Conservation (phyloP, 208 protist species). For the Crithidia fasciculata region DNA sequence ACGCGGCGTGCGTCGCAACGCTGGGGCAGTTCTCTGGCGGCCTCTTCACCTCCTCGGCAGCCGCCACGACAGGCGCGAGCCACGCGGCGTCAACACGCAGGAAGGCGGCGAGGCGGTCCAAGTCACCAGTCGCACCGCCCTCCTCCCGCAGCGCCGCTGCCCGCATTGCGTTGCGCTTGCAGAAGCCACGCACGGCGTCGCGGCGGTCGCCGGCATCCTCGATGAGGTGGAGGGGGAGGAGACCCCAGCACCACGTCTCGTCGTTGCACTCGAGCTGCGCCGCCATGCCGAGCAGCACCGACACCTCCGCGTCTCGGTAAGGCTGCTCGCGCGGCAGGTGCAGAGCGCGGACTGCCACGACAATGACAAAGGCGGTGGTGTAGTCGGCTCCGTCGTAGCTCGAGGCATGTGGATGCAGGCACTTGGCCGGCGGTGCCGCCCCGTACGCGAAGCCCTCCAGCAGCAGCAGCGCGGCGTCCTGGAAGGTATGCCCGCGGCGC, state of each 20-base stretch:
- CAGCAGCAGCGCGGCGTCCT: slow-evolving; percentile 76
- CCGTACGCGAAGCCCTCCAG: slow-evolving; percentile 76
- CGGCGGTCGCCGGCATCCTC: slow-evolving; percentile 36
- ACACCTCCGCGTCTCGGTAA: slow-evolving; percentile 75
- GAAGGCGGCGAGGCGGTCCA: slow-evolving; percentile 40
- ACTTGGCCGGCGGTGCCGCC: slow-evolving; percentile 46
- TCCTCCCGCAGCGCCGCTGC: slow-evolving; percentile 26
- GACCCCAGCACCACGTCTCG: slow-evolving; percentile 82
- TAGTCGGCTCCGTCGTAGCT: slow-evolving; percentile 86
- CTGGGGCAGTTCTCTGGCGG: slow-evolving; percentile 60
- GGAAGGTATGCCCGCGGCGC: slow-evolving; percentile 64
- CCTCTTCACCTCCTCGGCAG: slow-evolving; percentile 32
- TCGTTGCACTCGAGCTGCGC: slow-evolving; percentile 69
- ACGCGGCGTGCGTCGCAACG: slow-evolving; percentile 61
- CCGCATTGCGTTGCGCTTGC: slow-evolving; percentile 77
- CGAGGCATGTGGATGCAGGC: slow-evolving; percentile 85
- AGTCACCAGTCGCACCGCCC: slow-evolving; percentile 31
- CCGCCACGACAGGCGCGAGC: slow-evolving; percentile 45
- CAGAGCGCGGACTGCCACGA: slow-evolving; percentile 57
- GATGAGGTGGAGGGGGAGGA: slow-evolving; percentile 87
- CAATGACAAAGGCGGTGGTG: slow-evolving; percentile 79
- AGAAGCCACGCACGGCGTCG: slow-evolving; percentile 70
- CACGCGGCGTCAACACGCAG: slow-evolving; percentile 48
- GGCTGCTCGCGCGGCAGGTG: slow-evolving; percentile 42
- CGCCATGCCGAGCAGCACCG: slow-evolving; percentile 71